These are phyloP conservation scores for Erysimum cheiranthoides DNA, from an alignment of 345 rosid genomes.

Conservation along the genomic window DNA sequence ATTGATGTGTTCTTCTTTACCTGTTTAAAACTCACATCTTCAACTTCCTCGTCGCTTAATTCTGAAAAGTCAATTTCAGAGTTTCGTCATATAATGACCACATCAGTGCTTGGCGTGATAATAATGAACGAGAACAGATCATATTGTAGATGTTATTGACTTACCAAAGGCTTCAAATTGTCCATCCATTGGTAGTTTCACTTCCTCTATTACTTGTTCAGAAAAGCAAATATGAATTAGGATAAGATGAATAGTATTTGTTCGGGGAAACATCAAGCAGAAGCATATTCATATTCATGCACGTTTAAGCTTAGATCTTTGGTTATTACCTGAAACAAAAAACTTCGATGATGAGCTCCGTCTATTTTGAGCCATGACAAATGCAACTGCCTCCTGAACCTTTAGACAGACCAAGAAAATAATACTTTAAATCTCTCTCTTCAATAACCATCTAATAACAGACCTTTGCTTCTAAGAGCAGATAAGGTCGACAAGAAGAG, in stretches of 20 bases:
- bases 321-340: slow-evolving; percentile 50
- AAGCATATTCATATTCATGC: slow-evolving; percentile 2
- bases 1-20: slow-evolving; percentile 39
- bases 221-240: slow-evolving; percentile 18
- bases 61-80: slow-evolving; percentile 50
- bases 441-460: neutral
- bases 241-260: slow-evolving; percentile 2
- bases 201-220: slow-evolving; percentile 54
- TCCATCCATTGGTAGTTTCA: slow-evolving; percentile 71
- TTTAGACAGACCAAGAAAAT: slow-evolving; percentile 21
- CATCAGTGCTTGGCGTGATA: slow-evolving; percentile 23
- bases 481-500: neutral
- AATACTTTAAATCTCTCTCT: neutral
- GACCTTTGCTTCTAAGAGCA: neutral
- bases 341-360: slow-evolving; percentile 50
- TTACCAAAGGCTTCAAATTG: slow-evolving; percentile 78
- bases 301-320: slow-evolving; percentile 5
- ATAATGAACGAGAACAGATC: neutral
- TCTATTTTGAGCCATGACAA: slow-evolving; percentile 76
- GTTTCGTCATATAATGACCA: slow-evolving; percentile 13
- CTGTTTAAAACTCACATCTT: slow-evolving; percentile 87
- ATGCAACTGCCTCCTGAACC: slow-evolving; percentile 72
- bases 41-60: slow-evolving; percentile 78
- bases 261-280: slow-evolving; percentile 13
- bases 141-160: slow-evolving; percentile 25